phyloP scores from a whole-genome alignment of 2,329 filamentous ascomycete genomes.

The Dryadomyces quercus-mongolicae region DNA sequence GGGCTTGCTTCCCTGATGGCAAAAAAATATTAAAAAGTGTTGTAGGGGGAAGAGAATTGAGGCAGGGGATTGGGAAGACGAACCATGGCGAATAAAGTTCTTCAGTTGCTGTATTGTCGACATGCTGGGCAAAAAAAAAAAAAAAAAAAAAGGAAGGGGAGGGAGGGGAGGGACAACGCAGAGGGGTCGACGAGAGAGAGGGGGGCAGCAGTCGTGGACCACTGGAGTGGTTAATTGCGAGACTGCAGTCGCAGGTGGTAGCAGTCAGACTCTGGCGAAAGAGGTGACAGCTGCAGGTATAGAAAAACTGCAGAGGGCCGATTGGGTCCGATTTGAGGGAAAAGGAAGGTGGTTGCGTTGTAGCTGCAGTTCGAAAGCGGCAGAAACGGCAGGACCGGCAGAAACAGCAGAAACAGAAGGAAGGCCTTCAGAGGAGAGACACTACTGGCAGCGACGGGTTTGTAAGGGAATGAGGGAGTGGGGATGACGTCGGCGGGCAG shows the following conservation, averaged over 20 bases:
- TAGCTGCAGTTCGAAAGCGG: not conserved
- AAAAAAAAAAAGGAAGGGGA: not conserved
- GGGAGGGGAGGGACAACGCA: not conserved
- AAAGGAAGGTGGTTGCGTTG: not conserved
- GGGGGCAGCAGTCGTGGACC: not conserved
- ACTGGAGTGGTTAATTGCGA: not conserved
- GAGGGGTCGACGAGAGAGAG: not conserved
- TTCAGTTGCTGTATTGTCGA: conserved; percentile 88
- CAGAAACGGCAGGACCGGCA: too few relatives aligned
- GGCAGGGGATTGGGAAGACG: conserved; percentile 11
- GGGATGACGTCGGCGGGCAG: not conserved
- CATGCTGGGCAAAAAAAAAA: conserved; percentile 32
- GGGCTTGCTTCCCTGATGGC: conserved; percentile 69
- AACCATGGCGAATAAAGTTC: conserved; percentile 92
- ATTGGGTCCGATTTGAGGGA: not conserved
- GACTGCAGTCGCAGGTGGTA: not conserved
- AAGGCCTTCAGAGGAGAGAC: not conserved
- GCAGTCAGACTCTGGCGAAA: too few relatives aligned
- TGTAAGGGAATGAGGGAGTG: not conserved
- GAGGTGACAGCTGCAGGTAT: not conserved
- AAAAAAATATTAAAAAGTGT: conserved; percentile 9
- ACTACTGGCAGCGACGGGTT: not conserved
- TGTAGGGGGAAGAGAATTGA: not conserved
- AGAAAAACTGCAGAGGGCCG: not conserved
- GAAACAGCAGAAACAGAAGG: too few relatives aligned